Percentiles rank a stretch among this genome's conserved stretches.
These are phyloP conservation scores for Verticillium longisporum DNA, from an alignment of 2,329 filamentous ascomycete genomes.

Conservation along the genomic window DNA sequence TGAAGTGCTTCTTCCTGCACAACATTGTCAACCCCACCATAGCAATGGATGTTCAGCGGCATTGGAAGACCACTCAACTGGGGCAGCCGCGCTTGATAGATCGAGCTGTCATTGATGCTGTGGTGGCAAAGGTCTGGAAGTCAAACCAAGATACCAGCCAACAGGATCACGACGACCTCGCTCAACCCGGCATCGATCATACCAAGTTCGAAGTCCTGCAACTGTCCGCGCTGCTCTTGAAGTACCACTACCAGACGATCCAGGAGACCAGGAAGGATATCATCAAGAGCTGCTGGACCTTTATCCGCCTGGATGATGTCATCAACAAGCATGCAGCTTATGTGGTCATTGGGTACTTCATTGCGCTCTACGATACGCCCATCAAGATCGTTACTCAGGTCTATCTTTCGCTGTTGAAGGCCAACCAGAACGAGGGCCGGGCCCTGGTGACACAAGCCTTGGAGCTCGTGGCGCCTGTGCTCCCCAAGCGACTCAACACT, in stretches of 20 bases:
- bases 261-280: conserved; percentile 94
- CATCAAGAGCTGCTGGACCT: conserved; percentile 99
- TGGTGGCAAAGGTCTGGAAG: conserved; percentile 92
- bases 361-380: conserved; percentile 92
- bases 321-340: conserved; percentile 99
- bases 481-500: conserved; percentile 74
- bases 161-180: conserved; percentile 82
- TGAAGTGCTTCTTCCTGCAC: conserved; percentile 87
- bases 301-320: conserved; percentile 95
- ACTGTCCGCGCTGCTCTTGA: conserved; percentile 88
- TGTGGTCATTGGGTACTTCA: conserved; percentile 95
- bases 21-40: conserved; percentile 94
- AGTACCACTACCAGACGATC: conserved; percentile 83
- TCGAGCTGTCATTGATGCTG: conserved; percentile 76
- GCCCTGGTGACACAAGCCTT: conserved; percentile 89
- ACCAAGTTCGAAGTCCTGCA: conserved; percentile 94
- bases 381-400: conserved; percentile 94
- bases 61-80: conserved; percentile 57
- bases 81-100: conserved; percentile 68
- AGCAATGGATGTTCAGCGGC: conserved; percentile 89
- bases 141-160: conserved; percentile 74
- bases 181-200: conserved; percentile 84
- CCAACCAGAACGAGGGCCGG: conserved; percentile 91
- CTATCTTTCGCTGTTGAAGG: conserved; percentile 83
- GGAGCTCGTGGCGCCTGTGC: conserved; percentile 88